These are phyloP conservation scores for Fusarium neocosmosporiellum DNA, from an alignment of 2,329 filamentous ascomycete species.

Conservation along the genomic window DNA sequence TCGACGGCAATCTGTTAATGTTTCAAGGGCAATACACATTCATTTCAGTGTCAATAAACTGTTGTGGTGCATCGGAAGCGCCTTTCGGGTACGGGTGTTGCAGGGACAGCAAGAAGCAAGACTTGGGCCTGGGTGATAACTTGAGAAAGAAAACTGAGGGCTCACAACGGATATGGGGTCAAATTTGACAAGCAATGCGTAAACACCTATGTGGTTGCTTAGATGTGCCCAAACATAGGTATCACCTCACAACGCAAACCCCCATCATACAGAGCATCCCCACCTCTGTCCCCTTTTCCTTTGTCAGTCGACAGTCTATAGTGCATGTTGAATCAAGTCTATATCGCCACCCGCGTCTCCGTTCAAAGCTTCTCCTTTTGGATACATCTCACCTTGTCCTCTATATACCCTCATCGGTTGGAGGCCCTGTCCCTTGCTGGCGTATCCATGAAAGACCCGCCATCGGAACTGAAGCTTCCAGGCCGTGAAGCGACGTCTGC, in stretches of 20 bases:
- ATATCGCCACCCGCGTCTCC: neutral
- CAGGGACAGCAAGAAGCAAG: constrained; percentile 55
- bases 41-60: constrained; percentile 16
- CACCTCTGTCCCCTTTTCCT: neutral
- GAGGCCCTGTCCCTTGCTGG: neutral
- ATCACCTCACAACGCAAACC: neutral
- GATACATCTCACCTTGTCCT: neutral
- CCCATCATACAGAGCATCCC: neutral
- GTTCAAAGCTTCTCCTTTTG: neutral
- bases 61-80: constrained; percentile 59
- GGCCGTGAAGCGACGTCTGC: neutral
- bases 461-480: neutral
- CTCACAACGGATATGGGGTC: neutral
- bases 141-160: constrained; percentile 39
- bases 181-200: constrained; percentile 1
- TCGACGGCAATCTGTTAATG: neutral
- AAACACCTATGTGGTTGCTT: neutral
- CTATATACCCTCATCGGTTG: neutral
- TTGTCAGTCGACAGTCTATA: neutral
- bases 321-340: constrained; percentile 10
- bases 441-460: neutral
- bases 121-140: constrained; percentile 68
- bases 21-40: constrained; percentile 51
- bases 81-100: constrained; percentile 62
- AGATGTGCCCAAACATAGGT: neutral